Conservation (phyloP, 441 rosid genomes). For the Erodium moschatum region DNA sequence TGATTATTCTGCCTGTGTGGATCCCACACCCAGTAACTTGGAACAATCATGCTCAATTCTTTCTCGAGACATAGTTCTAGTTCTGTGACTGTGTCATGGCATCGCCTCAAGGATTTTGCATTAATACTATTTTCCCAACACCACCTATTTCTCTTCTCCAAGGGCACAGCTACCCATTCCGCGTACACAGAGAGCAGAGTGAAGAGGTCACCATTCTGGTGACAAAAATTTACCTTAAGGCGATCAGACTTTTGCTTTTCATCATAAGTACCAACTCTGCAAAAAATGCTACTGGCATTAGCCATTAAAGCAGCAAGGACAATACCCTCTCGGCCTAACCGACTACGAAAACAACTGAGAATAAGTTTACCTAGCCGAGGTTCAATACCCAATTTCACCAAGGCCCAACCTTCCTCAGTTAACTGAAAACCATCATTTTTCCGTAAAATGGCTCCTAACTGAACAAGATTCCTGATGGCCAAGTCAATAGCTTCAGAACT, state of each 20-base stretch:
- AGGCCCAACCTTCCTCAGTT: conserved; percentile 46
- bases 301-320: conserved; percentile 91
- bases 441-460: conserved; percentile 56
- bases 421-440: conserved; percentile 40
- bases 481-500: conserved; percentile 51
- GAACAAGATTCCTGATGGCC: conserved; percentile 67
- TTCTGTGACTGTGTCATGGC: conserved; percentile 66
- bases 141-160: conserved; percentile 56
- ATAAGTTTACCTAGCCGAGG: conserved; percentile 84
- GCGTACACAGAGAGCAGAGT: conserved; percentile 75
- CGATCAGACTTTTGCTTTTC: conserved; percentile 72
- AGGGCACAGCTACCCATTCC: conserved; percentile 56
- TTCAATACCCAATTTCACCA: conserved; percentile 80
- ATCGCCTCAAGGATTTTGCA: conserved; percentile 86
- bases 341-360: conserved; percentile 37
- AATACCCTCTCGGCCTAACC: conserved; percentile 16
- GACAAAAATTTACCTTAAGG: conserved; percentile 78
- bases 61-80: conserved; percentile 51
- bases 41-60: conserved; percentile 50
- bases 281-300: conserved; percentile 79
- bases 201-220: conserved; percentile 67
- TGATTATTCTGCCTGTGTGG: conserved; percentile 34
- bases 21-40: conserved; percentile 58
- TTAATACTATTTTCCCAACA: conserved; percentile 91
- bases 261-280: conserved; percentile 65